phyloP scores from a whole-genome alignment of 2,329 filamentous ascomycete species.

The Nemania serpens region DNA sequence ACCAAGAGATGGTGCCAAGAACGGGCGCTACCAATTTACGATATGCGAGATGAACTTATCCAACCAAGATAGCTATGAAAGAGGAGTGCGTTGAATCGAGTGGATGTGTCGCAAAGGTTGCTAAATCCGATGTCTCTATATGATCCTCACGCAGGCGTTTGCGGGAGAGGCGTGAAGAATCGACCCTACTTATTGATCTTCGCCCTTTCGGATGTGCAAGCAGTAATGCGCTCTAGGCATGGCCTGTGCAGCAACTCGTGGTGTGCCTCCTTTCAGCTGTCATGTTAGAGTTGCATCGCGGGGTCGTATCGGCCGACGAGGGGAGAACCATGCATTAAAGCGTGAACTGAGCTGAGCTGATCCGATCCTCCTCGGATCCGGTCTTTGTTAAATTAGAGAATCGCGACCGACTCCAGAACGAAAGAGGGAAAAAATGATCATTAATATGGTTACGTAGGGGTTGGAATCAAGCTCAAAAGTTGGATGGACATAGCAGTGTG shows the following conservation, averaged over 20 bases:
- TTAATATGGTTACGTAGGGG: neutral
- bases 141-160: neutral
- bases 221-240: neutral
- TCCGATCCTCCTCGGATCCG: neutral
- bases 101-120: neutral
- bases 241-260: neutral
- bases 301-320: neutral
- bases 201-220: neutral
- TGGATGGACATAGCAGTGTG: too few species aligned
- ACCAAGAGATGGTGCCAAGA: slow-evolving; percentile 1
- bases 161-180: neutral
- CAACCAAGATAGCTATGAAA: neutral
- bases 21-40: neutral
- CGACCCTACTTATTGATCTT: neutral
- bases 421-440: neutral
- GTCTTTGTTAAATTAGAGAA: neutral
- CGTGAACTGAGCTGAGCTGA: neutral
- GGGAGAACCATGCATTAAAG: neutral
- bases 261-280: slow-evolving; percentile 7
- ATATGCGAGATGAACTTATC: neutral
- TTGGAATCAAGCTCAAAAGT: too few species aligned
- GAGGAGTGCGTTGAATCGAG: neutral
- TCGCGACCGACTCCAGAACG: neutral
- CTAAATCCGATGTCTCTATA: neutral
- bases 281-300: slow-evolving; percentile 20